Conservation (phyloP, 805 yeast species). For the Tetrapisispora arboricola region DNA sequence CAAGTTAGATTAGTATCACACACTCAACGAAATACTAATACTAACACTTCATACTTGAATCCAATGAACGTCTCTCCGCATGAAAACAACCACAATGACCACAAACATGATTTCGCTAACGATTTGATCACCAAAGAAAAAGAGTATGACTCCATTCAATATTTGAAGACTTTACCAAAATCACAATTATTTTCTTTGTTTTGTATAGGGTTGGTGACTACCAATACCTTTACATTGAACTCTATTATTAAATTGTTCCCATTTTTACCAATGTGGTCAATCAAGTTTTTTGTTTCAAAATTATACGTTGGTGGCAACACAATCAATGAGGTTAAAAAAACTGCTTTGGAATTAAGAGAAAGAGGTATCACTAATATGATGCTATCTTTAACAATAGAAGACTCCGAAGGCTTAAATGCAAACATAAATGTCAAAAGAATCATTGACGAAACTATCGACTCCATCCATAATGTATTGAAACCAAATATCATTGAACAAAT, state of each 20-base stretch:
- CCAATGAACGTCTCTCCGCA: background rate
- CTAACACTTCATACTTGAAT: background rate
- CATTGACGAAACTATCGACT: constrained; percentile 51
- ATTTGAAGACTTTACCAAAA: constrained; percentile 43
- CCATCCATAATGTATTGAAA: constrained; percentile 55
- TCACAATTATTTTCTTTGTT: constrained; percentile 54
- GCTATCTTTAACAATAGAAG: constrained; percentile 90
- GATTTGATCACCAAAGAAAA: background rate
- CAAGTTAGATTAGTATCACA: background rate
- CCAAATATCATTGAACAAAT: constrained; percentile 63
- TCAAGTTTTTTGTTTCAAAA: constrained; percentile 66
- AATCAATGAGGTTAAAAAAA: constrained; percentile 53
- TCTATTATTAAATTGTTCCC: constrained; percentile 60
- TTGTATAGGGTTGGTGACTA: constrained; percentile 59
- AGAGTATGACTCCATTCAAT: constrained; percentile 12
- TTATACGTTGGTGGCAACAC: constrained; percentile 88
- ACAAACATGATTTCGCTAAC: too few species aligned
- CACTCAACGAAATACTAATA: background rate
- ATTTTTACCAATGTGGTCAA: constrained; percentile 57
- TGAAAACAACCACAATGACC: background rate
- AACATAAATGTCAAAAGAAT: constrained; percentile 48
- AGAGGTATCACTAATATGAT: constrained; percentile 89
- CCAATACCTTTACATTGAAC: constrained; percentile 52
- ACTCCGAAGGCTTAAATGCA: constrained; percentile 63
- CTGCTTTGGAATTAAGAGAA: constrained; percentile 55